Percentiles rank a stretch among this genome's conserved stretches.
Evolutionary conservation across 164 flowering plant species (phyloP).

Genomic region (Berberis thunbergii): DNA sequence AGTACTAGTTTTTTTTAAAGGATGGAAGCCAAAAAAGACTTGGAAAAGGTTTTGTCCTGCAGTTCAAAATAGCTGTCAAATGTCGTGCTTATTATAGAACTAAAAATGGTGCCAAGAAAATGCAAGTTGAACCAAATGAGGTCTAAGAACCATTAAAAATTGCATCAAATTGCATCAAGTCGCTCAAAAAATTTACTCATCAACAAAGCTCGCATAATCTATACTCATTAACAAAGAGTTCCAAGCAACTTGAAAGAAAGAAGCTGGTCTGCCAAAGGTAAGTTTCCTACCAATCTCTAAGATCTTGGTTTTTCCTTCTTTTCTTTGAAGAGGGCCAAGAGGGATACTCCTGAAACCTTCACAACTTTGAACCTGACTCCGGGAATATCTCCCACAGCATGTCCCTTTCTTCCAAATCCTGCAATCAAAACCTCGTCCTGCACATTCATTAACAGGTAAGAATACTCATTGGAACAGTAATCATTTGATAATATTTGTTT

Average conservation of each 20-base stretch:
- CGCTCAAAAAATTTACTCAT: conserved; percentile 14
- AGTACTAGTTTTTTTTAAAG: no score
- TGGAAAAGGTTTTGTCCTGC: no score
- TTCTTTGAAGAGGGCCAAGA: conserved; percentile 76
- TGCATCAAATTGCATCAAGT: neutral
- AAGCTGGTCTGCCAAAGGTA: neutral
- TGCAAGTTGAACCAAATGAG: no score
- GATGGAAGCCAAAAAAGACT: no score
- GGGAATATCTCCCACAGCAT: conserved; percentile 88
- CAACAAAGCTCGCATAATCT: neutral
- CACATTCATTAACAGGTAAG: neutral
- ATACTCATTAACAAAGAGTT: conserved; percentile 1
- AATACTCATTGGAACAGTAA: neutral
- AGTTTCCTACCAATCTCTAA: conserved; percentile 16
- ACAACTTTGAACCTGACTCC: conserved; percentile 85
- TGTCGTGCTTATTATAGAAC: no score
- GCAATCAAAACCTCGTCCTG: conserved; percentile 88
- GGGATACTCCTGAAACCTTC: conserved; percentile 80
- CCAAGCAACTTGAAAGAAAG: neutral
- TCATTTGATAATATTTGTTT: neutral
- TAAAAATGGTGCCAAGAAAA: no score
- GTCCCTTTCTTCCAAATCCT: conserved; percentile 82
- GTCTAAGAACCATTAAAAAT: no score
- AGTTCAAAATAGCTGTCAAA: no score
- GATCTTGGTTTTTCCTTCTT: conserved; percentile 88